Evolutionary conservation across 1,284 basidiomycete species (phyloP).

Genomic region (Waitea zeae): DNA sequence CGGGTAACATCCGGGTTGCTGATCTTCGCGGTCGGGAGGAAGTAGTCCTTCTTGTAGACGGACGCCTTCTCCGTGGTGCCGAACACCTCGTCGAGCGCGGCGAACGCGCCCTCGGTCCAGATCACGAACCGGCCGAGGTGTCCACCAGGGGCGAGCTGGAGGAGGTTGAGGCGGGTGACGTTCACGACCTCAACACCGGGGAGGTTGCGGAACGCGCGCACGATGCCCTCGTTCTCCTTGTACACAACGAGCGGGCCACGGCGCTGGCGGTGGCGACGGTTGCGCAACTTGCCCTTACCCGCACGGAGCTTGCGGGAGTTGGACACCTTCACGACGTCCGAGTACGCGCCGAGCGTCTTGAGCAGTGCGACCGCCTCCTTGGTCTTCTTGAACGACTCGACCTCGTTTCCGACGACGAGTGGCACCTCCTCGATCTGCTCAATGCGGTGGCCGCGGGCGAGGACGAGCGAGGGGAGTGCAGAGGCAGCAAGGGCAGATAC

Average conservation of each 20-base stretch:
- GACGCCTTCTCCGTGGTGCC: constrained; percentile 82
- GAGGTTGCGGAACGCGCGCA: constrained; percentile 97
- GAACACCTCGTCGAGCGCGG: constrained; percentile 86
- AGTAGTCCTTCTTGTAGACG: constrained; percentile 77
- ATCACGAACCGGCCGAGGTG: constrained; percentile 98
- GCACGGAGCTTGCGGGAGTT: constrained; percentile 96
- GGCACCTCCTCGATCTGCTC: constrained; percentile 97
- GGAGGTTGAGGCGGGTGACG: constrained; percentile 89
- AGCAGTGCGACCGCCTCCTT: constrained; percentile 94
- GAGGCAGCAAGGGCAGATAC: constrained; percentile 98
- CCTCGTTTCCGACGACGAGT: constrained; percentile 68
- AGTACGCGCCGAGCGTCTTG: constrained; percentile 82
- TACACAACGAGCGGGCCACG: constrained; percentile 97
- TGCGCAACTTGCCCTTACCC: constrained; percentile 95
- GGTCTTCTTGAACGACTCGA: constrained; percentile 90
- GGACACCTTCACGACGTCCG: constrained; percentile 92
- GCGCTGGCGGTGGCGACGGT: constrained; percentile 93
- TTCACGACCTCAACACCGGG: constrained; percentile 97
- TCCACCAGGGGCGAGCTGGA: constrained; percentile 98
- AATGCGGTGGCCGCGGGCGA: constrained; percentile 98
- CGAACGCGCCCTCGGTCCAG: constrained; percentile 96
- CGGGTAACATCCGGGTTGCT: constrained; percentile 94
- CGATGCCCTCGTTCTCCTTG: constrained; percentile 95
- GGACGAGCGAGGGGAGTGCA: constrained; percentile 94
- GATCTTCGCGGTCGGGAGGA: constrained; percentile 91